Evolutionary conservation across 2,329 filamentous ascomycete genomes (phyloP), one percentile per base, ranked within the genome.

Genomic region (Metarhizium guizhouense): DNA sequence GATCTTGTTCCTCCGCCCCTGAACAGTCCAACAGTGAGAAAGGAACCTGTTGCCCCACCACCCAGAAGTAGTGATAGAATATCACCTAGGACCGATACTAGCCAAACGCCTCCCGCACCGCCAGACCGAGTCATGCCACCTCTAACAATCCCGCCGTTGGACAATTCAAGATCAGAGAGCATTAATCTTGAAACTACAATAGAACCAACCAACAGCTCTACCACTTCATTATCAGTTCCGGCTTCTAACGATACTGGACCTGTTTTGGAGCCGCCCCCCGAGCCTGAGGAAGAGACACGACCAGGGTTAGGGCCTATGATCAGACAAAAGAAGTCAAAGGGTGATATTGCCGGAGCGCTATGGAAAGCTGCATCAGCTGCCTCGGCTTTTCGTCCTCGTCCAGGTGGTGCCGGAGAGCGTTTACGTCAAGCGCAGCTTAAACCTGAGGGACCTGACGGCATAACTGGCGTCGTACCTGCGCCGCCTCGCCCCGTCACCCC

Each of bases 281-380:
- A 50, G 25, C 52, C 54, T 1, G 59, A 59, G 7, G 74, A 77
- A 53, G 76, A 79, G 2, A 65, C 59, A 6, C 74, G 89, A n/a
- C 90, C 90, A 18, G 91, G 90, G 1, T 78, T 95, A 6, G 90
- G 90, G 0, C 90, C 91, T 2, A 96, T 96, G 92, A 87, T 96
- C 64, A 93, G 90, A 70, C 83, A 86, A 59, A 90, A 89, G 66
- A 83, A 81, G 58, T 86, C 84, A 1, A 84, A 81, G 59, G 80
- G 77, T n/a, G 86, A 94, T 56, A 78, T 94, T 63, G 88, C 88
- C 20, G 86, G 82, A 40, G 80, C 82, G 6, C 82, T 96, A 58
- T 88, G 88, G 72, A 95, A 90, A 70, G 90, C 90, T 29, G 70
- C 70, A 13, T 86, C 70, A 51, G 78, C 70, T 42, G 79, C 80